Percentiles rank a stretch among this genome's conserved stretches.
Conservation (phyloP, 768 basidiomycete species). For the Suillus subalutaceus region DNA sequence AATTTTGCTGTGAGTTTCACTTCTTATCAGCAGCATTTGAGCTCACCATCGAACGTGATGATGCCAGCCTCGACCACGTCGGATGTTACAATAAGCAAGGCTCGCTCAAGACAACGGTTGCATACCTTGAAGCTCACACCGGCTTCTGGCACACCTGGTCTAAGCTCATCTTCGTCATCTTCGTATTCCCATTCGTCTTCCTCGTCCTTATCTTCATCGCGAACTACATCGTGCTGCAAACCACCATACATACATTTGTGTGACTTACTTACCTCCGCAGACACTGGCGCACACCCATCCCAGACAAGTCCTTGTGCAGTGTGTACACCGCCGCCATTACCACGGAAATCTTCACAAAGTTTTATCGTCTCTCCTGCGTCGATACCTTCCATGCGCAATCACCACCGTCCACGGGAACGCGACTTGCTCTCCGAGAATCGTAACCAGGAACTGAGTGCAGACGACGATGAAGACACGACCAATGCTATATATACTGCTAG, state of each 20-base stretch:
- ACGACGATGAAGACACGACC: slow-evolving; percentile 10
- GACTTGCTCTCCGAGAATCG: slow-evolving; percentile 9
- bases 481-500: slow-evolving; percentile 23
- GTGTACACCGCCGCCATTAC: background rate
- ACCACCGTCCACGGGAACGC: slow-evolving; percentile 10
- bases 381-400: slow-evolving; percentile 2
- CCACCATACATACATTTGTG: slow-evolving; percentile 8
- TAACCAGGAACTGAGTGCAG: slow-evolving; percentile 2
- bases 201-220: background rate
- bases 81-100: slow-evolving; percentile 7
- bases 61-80: background rate
- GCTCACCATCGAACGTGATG: background rate
- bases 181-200: background rate
- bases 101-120: slow-evolving; percentile 11
- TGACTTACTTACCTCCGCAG: slow-evolving; percentile 11
- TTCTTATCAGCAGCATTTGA: background rate
- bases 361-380: background rate
- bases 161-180: slow-evolving; percentile 1
- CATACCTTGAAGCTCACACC: slow-evolving; percentile 11
- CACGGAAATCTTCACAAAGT: background rate
- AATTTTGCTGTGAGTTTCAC: slow-evolving; percentile 1
- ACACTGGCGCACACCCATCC: slow-evolving; percentile 2
- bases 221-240: slow-evolving; percentile 2
- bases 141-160: background rate
- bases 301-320: background rate